Base-by-base conservation (phyloP, 805 yeast genomes). In the Hanseniaspora jakobsenii region DNA sequence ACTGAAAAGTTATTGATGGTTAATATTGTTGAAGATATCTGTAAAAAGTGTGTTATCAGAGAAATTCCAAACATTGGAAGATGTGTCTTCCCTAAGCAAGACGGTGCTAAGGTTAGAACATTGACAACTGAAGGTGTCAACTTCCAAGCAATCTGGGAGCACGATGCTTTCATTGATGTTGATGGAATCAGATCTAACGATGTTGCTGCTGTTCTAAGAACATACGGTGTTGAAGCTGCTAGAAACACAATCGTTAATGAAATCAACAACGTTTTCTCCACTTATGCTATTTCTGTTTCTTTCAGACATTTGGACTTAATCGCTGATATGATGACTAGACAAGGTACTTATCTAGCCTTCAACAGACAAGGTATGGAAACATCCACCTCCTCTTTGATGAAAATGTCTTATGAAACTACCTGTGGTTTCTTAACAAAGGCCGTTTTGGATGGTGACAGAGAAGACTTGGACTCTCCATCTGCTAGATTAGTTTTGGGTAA, bases 241-340 rank as follows among this genome's bases (percentile, higher is more conserved):
- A 77, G 98, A 65, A 85, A 86, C 63, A 91, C 98, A 27, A 83
- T 91, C 67, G 97, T 86, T 24, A 80, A 84, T 57, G 99, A 91
- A 71, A 83, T 91, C 62, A 81, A 83, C 66, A 82, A 84, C 55
- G 99, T 91, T 55, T 91, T 91, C 75, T 84, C 85, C 49, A 86
- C 93, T 44, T 91, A 91, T 65, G 97, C 97, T 56, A 91, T 91
- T 59, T 68, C 86, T 48, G 98, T 91, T 48, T 81, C 91, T 47
- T 69, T 76, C 44, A 84, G 98, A 63, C 99, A 91, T 68, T 76
- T 91, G 66, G 98, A 91, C 60, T 75, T 91, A 62, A 80, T 91
- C 63, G 99, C 94, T 52, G 99, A 91, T 64, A 83, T 84, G 85
- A 91, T 91, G 99, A 91, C 99, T 4, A 78, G 98, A 65, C 97